Evolutionary conservation across 2,329 filamentous ascomycete species (phyloP), one percentile per base, ranked within the genome.

Genomic region (Phyllachora maydis): DNA sequence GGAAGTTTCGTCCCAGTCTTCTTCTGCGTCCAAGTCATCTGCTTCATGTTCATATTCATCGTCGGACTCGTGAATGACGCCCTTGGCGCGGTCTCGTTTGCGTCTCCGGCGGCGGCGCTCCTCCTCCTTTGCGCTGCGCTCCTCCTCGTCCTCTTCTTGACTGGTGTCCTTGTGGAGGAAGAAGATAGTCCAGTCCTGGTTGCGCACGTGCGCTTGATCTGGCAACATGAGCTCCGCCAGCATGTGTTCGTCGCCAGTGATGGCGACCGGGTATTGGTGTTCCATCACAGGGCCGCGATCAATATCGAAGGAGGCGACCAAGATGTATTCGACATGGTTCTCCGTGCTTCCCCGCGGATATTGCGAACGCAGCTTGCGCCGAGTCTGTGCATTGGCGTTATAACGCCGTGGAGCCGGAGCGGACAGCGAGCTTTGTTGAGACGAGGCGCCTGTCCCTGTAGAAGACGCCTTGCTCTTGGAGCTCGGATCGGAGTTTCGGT

Each of bases 111-210:
- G 48, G 34, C 47, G 52, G 26, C 44, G 56, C 36, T 60, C 51
- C 34, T 58, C 55, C 38, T 59, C 52, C 33, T 63, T 71, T 18
- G 56, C 56, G 26, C 53, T 56, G 30, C 57, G 56, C 35, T 79
- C 74, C 27, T 70, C 65, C 15, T 82, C 76, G 29, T 91, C 83
- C 27, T 85, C 77, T 29, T 78, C 73, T 23, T 74, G 69, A 29
- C 69, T 83, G 4, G 73, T 78, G 45, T 98, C 88, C 46, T 95
- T 95, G 52, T 98, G 88, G 27, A 98, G 47, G 44, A 98, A 98
- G 54, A 98, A 98, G 26, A 95, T 92, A 19, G 88, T 98, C 88
- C 88, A 98, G 46, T 98, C 88, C 49, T 95, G 83, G 40, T 77
- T 85, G 18, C 88, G 68, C 30, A 88, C 70, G 50, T 98, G 88